Percentiles rank a stretch among this genome's conserved stretches.
Evolutionary conservation across 179 eudicot genomes (phyloP).

Genomic region (Carnegiea gigantea): DNA sequence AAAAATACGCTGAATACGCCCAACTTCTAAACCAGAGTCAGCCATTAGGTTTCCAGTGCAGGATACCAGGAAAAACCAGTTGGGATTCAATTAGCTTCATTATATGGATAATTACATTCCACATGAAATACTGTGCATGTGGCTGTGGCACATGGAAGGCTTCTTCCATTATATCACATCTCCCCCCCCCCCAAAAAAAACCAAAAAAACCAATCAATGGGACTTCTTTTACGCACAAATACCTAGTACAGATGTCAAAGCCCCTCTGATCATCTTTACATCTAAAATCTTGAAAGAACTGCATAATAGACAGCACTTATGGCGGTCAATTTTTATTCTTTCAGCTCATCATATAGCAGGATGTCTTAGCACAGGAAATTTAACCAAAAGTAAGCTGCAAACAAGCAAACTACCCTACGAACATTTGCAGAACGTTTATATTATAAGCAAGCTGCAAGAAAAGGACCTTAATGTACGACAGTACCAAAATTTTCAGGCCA

Average conservation of each 20-base stretch:
- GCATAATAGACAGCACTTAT: background rate
- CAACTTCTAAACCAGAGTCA: no score
- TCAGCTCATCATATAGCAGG: background rate
- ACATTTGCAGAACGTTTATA: background rate
- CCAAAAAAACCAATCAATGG: no score
- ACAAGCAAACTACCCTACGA: slow-evolving; percentile 1
- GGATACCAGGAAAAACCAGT: no score
- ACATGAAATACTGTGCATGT: no score
- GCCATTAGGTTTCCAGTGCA: no score
- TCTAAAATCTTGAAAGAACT: background rate
- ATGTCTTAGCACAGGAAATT: background rate
- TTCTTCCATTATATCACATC: no score
- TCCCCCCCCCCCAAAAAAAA: no score
- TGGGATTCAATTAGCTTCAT: no score
- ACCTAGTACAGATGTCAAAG: background rate
- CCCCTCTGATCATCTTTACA: background rate
- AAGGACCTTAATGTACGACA: slow-evolving; percentile 18
- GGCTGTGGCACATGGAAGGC: no score
- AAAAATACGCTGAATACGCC: no score
- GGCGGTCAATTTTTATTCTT: background rate
- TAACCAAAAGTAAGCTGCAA: background rate
- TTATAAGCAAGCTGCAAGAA: background rate
- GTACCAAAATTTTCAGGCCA: background rate
- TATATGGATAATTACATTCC: no score
- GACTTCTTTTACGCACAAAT: no score